A percentile compares a stretch with the other conserved stretches of the same genome.
These are phyloP conservation scores for Boletus sp. DNA, from an alignment of 1,284 basidiomycete genomes.

Conservation along the genomic window DNA sequence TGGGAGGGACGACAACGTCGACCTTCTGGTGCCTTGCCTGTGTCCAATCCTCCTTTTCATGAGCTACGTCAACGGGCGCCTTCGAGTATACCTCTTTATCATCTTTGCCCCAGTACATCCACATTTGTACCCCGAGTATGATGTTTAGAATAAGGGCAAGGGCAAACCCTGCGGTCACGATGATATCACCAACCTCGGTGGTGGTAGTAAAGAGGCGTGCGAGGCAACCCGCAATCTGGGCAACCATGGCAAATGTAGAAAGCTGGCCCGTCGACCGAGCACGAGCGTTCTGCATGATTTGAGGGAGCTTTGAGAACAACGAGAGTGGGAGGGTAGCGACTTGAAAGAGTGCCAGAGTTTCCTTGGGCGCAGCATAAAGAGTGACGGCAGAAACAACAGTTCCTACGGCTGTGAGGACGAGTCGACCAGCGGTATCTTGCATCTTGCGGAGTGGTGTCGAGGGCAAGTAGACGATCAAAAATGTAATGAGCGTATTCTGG, in stretches of 20 bases:
- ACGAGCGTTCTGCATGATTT: conserved; percentile 76
- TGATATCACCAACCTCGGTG: conserved; percentile 76
- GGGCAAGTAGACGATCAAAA: conserved; percentile 72
- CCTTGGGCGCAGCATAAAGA: conserved; percentile 49
- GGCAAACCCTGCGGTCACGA: conserved; percentile 78
- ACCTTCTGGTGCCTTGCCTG: conserved; percentile 34
- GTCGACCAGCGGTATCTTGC: conserved; percentile 28
- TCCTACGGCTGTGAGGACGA: conserved; percentile 40
- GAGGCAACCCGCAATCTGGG: conserved; percentile 79
- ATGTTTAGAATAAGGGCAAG: conserved; percentile 77
- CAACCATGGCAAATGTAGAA: conserved; percentile 82
- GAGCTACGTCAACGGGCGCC: conserved; percentile 18
- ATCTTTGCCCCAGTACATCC: conserved; percentile 73
- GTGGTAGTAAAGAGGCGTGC: conserved; percentile 88
- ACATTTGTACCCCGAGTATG: conserved; percentile 78
- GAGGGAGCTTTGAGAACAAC: conserved; percentile 82
- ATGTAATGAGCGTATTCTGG: conserved; percentile 79
- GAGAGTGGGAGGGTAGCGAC: conserved; percentile 80
- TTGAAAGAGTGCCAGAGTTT: conserved; percentile 63
- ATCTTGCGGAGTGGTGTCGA: conserved; percentile 28
- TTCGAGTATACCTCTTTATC: conserved; percentile 35
- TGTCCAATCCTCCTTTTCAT: conserved; percentile 31
- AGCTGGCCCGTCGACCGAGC: conserved; percentile 83
- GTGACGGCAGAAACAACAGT: conserved; percentile 40
- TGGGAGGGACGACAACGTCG: conserved; percentile 40